A percentile compares a stretch with the other conserved stretches of the same genome.
phyloP scores from a whole-genome alignment of 75 land plant species.

The Pinus tabuliformis region DNA sequence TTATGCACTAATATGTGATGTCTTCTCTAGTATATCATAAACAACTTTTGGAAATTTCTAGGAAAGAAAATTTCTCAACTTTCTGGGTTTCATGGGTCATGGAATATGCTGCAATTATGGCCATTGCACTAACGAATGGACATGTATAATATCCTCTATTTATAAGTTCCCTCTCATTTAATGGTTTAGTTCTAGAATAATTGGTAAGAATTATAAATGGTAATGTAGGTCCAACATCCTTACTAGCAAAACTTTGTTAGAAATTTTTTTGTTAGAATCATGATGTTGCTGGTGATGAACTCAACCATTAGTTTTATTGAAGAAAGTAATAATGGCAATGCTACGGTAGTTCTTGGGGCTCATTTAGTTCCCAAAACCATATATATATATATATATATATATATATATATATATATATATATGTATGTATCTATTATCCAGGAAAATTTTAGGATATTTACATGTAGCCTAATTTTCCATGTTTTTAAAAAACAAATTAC shows the following conservation, averaged over 20 bases:
- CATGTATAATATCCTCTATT: neutral
- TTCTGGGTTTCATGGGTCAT: constrained; percentile 29
- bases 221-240: constrained; percentile 31
- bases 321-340: constrained; percentile 67
- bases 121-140: constrained; percentile 19
- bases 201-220: neutral
- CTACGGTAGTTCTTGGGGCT: constrained; percentile 65
- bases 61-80: constrained; percentile 22
- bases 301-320: constrained; percentile 65
- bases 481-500: no score
- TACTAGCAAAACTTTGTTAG: constrained; percentile 13
- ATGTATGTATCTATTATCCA: no score
- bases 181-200: neutral
- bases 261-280: constrained; percentile 52
- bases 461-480: no score
- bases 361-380: constrained; percentile 59
- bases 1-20: no score
- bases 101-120: constrained; percentile 27
- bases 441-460: no score
- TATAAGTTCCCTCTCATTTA: no score
- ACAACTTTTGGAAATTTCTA: neutral
- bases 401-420: no score
- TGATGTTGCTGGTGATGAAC: constrained; percentile 53
- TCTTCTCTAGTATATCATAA: no score
- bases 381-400: no score